Evolutionary conservation across 768 basidiomycete genomes (phyloP).

Genomic region (Mycena leptocephala): DNA sequence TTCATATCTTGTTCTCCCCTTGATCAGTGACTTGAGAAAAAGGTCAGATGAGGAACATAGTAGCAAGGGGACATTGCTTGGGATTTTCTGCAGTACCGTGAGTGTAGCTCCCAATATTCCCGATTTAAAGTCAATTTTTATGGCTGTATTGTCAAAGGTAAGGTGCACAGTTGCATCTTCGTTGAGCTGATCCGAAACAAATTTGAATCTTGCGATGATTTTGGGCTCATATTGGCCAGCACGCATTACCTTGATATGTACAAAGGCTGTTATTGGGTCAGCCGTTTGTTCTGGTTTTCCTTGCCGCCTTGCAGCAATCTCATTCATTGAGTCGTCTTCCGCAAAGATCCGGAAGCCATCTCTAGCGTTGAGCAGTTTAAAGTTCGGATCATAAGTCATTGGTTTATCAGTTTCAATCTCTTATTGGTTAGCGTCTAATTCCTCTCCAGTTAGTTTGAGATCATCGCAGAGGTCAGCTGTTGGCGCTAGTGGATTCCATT

Average conservation of each 20-base stretch:
- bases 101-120: not conserved
- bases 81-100: too few relatives aligned
- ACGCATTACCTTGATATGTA: not conserved
- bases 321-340: not conserved
- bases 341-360: slow-evolving; percentile 6
- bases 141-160: not conserved
- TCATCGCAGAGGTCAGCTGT: not conserved
- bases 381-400: slow-evolving; percentile 1
- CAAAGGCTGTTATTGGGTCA: not conserved
- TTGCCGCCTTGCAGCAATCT: not conserved
- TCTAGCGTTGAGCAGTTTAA: not conserved
- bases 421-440: not conserved
- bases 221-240: not conserved
- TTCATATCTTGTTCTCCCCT: not conserved
- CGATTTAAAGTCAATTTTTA: not conserved
- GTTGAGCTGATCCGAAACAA: not conserved
- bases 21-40: not conserved
- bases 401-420: not conserved
- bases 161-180: not conserved
- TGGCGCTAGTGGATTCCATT: slow-evolving; percentile 5
- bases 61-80: too few relatives aligned
- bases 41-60: not conserved
- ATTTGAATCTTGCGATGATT: not conserved
- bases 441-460: not conserved
- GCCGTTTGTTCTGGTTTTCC: not conserved